Conservation (phyloP, 2,329 filamentous ascomycete species). For the Talaromyces verruculosus region DNA sequence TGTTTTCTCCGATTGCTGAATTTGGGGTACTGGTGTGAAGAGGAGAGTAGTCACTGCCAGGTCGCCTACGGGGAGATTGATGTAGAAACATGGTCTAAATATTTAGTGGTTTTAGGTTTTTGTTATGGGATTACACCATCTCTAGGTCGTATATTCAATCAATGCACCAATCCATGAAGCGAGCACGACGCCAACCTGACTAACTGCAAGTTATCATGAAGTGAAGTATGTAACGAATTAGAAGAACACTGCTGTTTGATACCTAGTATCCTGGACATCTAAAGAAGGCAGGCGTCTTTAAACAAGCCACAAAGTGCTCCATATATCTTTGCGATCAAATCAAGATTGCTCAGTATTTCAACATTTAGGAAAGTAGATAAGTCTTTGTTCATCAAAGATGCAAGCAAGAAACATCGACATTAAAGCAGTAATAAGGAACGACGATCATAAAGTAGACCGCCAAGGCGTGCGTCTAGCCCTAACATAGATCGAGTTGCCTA, state of each 20-base stretch:
- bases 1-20: no score
- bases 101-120: constrained; percentile 28
- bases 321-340: not conserved
- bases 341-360: not conserved
- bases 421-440: not conserved
- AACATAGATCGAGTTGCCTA: not conserved
- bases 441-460: not conserved
- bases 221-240: no score
- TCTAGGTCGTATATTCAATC: constrained; percentile 41
- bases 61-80: no score
- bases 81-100: not conserved
- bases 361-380: not conserved
- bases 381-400: not conserved
- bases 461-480: not conserved
- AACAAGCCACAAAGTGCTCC: not conserved
- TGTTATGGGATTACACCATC: constrained; percentile 35
- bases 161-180: constrained; percentile 46
- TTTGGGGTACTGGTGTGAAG: no score
- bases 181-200: not conserved
- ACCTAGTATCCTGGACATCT: not conserved
- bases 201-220: no score
- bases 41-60: no score
- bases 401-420: not conserved
- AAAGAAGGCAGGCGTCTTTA: not conserved
- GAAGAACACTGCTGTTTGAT: not conserved